phyloP scores from a whole-genome alignment of 2,329 filamentous ascomycete species.

The Geosmithia flava region DNA sequence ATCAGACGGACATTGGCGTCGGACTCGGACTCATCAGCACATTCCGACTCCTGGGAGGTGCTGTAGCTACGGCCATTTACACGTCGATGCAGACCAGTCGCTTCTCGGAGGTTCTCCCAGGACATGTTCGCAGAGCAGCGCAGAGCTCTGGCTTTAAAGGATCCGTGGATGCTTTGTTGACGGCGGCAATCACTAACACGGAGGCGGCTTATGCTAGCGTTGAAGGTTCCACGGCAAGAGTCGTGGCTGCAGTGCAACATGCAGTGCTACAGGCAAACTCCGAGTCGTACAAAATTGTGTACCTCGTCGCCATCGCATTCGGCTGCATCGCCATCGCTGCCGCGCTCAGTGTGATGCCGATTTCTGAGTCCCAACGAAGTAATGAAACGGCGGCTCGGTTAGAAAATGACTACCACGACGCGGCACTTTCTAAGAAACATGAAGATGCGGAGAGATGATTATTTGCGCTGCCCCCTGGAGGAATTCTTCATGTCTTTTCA shows the following conservation, averaged over 20 bases:
- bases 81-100: slow-evolving; percentile 18
- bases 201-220: slow-evolving; percentile 17
- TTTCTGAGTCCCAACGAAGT: slow-evolving; percentile 16
- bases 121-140: slow-evolving; percentile 9
- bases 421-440: neutral
- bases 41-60: slow-evolving; percentile 21
- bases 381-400: slow-evolving; percentile 10
- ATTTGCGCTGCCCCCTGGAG: neutral
- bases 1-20: slow-evolving; percentile 21
- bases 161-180: slow-evolving; percentile 11
- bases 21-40: slow-evolving; percentile 22
- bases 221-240: slow-evolving; percentile 11
- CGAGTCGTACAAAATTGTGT: slow-evolving; percentile 18
- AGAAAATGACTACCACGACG: slow-evolving; percentile 8
- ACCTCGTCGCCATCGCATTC: slow-evolving; percentile 21
- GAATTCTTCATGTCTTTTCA: too few relatives aligned
- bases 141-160: slow-evolving; percentile 7
- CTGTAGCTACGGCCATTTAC: slow-evolving; percentile 24
- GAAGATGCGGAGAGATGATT: neutral
- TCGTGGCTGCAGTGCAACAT: slow-evolving; percentile 11
- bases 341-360: slow-evolving; percentile 8
- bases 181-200: slow-evolving; percentile 16
- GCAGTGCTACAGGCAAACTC: slow-evolving; percentile 19
- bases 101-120: slow-evolving; percentile 11
- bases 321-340: slow-evolving; percentile 15